These are phyloP conservation scores for Chenopodium formosanum DNA, from an alignment of 148 eudicot genomes.

Conservation along the genomic window DNA sequence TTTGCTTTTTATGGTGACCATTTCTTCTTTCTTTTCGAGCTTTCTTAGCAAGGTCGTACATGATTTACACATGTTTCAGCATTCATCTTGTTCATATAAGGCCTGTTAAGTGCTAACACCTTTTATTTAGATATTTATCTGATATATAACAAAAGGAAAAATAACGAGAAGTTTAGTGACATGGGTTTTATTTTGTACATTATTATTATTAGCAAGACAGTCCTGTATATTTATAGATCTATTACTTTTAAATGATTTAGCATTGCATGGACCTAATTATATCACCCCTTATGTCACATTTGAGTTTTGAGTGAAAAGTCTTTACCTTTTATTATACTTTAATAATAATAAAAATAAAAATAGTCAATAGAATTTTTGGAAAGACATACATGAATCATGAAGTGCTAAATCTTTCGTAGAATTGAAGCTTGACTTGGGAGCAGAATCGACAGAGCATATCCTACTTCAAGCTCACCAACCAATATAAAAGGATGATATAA, in stretches of 20 bases:
- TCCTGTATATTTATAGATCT: no score
- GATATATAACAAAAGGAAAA: no score
- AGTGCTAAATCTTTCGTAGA: neutral
- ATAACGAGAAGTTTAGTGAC: no score
- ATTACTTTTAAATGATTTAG: neutral
- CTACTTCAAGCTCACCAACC: constrained; percentile 17
- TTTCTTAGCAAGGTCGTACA: no score
- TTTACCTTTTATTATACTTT: neutral
- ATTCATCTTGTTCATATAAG: no score
- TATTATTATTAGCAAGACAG: no score
- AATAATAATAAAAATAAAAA: neutral
- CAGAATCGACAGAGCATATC: constrained; percentile 16
- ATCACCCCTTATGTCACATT: neutral
- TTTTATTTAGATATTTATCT: no score
- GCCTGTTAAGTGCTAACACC: no score
- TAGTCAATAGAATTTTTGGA: neutral
- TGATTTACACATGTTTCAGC: no score
- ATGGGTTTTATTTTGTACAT: no score
- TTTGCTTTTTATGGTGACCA: neutral
- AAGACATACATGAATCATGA: neutral
- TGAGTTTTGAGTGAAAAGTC: neutral
- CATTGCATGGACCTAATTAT: neutral
- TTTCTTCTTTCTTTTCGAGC: neutral
- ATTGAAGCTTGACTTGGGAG: constrained; percentile 8
- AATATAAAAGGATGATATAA: constrained; percentile 8